Percentiles rank a stretch among this genome's conserved stretches.
These are phyloP conservation scores for Aschersonia sp. DNA, from an alignment of 2,329 filamentous ascomycete genomes.

Conservation along the genomic window DNA sequence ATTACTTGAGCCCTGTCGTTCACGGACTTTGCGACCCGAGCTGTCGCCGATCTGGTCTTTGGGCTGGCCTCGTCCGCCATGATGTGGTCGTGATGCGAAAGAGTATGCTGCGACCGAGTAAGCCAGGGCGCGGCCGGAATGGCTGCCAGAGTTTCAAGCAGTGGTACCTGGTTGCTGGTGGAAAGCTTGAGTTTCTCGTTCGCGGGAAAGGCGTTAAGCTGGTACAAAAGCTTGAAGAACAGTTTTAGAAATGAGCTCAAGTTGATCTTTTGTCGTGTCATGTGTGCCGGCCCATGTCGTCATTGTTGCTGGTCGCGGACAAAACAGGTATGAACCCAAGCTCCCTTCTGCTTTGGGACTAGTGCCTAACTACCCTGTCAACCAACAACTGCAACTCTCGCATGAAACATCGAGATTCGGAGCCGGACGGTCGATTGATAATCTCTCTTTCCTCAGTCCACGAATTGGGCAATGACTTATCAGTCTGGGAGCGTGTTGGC, in stretches of 20 bases:
- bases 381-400: too few relatives aligned
- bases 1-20: slow-evolving; percentile 34
- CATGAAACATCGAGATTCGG: too few relatives aligned
- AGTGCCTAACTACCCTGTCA: background rate
- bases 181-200: too few relatives aligned
- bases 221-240: background rate
- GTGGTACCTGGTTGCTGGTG: background rate
- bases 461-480: too few relatives aligned
- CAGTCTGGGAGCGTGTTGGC: too few relatives aligned
- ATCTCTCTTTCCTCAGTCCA: too few relatives aligned
- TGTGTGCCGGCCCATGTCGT: background rate
- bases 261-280: background rate
- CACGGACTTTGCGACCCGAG: slow-evolving; percentile 22
- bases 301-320: background rate
- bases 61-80: slow-evolving; percentile 6
- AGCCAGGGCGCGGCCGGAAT: too few relatives aligned
- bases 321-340: background rate
- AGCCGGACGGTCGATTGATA: too few relatives aligned
- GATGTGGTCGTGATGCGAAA: background rate
- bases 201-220: too few relatives aligned
- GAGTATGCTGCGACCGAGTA: too few relatives aligned
- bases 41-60: slow-evolving; percentile 10
- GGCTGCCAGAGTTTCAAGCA: background rate
- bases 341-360: background rate
- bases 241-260: background rate